Evolutionary conservation across 2,329 filamentous ascomycete genomes (phyloP), one percentile per base, ranked within the genome.

Genomic region (Fusarium nelsonii): DNA sequence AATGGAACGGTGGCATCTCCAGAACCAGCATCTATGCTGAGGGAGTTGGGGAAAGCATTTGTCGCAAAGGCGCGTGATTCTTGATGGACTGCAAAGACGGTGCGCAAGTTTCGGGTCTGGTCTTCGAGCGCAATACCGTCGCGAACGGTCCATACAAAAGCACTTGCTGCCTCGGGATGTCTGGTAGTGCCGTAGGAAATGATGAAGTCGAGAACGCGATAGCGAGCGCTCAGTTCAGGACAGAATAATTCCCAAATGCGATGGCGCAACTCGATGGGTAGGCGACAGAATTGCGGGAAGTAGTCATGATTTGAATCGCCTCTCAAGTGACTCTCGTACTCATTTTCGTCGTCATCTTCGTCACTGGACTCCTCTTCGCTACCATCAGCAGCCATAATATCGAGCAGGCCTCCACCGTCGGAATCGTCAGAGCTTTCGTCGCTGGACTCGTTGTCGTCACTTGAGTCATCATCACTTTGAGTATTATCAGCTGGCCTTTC

Each of bases 31-130:
- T 77, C 70, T 2, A 82, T 71, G 30, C 34, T 49, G 23, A 82
- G 63, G 14, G 74, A 63, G 26, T 82, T 68, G 0, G 81, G 81
- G 11, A 76, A 78, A 4, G 58, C 66, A 9, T 68, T 72, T 39
- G 75, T 60, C 6, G 74, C 80, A 5, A 80, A 56, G 15, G 58
- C 67, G 28, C 81, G 80, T n/a, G 78, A 79, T 63, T 81, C 79
- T 9, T 73, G 68, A 37, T 80, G 73, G 10, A 78, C 73, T 3
- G 79, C 75, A 33, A 81, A 66, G 15, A 82, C 63, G 6, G 66
- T 58, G 9, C 79, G 76, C 2, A 76, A 53, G 3, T 67, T 49
- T 20, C 57, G 60, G 1, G 78, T 81, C n/a, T 76, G 74, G 6
- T 75, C 66, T 1, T 65, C 59, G 0, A 81, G 72, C 5, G 54